Conservation (phyloP, 495 filamentous ascomycete genomes). For the Acidomyces sp. region DNA sequence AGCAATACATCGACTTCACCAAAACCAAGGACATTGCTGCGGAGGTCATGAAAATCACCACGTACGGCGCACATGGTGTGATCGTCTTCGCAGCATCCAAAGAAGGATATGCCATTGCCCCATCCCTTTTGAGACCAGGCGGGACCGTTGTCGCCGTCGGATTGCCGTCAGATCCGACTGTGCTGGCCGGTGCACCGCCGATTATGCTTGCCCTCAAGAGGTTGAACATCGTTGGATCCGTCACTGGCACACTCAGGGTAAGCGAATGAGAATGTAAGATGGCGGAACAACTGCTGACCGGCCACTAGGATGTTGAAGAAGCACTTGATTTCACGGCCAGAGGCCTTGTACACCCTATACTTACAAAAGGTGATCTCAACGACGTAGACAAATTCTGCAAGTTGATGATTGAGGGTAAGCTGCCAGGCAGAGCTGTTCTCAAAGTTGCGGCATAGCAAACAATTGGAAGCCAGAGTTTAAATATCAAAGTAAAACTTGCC, state of each 20-base stretch:
- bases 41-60: conserved; percentile 22
- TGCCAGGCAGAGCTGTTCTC: conserved; percentile 21
- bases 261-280: conserved; percentile 2
- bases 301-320: conserved; percentile 22
- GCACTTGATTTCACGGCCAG: conserved; percentile 24
- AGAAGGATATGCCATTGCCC: conserved; percentile 18
- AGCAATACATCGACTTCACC: conserved; percentile 31
- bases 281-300: conserved; percentile 10
- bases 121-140: conserved; percentile 18
- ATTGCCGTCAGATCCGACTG: conserved; percentile 13
- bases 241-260: conserved; percentile 23
- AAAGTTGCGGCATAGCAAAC: conserved; percentile 17
- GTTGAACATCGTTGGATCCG: conserved; percentile 24
- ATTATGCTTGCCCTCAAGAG: conserved; percentile 20
- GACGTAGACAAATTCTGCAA: conserved; percentile 24
- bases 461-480: too few species aligned
- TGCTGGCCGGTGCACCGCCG: conserved; percentile 22
- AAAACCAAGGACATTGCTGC: conserved; percentile 20
- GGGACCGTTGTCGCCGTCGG: conserved; percentile 25
- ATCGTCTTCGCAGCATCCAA: conserved; percentile 22
- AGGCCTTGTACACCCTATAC: conserved; percentile 23
- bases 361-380: conserved; percentile 21
- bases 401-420: conserved; percentile 19
- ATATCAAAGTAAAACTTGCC: too few species aligned
- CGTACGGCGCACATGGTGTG: conserved; percentile 22